Evolutionary conservation across 768 basidiomycete species (phyloP).

Genomic region (Udeniomyces megalosporus): DNA sequence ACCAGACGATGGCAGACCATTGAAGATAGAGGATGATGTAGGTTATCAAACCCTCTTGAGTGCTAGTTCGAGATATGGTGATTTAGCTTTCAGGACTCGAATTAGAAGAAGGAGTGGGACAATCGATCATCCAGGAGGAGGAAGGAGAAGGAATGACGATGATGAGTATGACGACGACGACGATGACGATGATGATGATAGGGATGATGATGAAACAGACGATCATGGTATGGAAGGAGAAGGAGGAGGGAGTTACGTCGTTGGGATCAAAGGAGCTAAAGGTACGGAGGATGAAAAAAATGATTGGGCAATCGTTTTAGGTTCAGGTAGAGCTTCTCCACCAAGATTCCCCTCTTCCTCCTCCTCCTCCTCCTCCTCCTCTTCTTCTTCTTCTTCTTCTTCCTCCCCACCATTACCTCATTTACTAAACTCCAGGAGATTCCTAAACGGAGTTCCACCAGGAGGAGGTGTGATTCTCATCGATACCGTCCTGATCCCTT

Average conservation of each 20-base stretch:
- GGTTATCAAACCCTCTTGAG: conserved; percentile 57
- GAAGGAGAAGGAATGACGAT: neutral
- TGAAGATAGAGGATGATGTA: conserved; percentile 51
- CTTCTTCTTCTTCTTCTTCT: neutral
- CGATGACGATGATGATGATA: no score
- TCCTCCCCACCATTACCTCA: neutral
- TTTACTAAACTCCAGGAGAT: no score
- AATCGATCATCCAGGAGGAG: conserved; percentile 30
- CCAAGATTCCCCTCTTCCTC: neutral
- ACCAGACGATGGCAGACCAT: conserved; percentile 49
- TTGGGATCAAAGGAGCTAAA: conserved; percentile 33
- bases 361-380: neutral
- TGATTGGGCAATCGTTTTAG: conserved; percentile 7
- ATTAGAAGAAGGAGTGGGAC: conserved; percentile 34
- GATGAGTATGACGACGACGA: no score
- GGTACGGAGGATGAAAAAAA: conserved; percentile 3
- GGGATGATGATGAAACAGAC: no score
- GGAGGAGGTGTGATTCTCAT: conserved; percentile 81
- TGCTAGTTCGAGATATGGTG: conserved; percentile 49
- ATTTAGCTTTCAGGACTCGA: conserved; percentile 54
- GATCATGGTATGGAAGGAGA: no score
- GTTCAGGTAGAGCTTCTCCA: conserved; percentile 37
- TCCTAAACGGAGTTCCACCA: conserved; percentile 48
- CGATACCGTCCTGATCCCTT: conserved; percentile 64
- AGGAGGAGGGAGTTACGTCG: conserved; percentile 30